These are phyloP conservation scores for Coemansia sp. DNA, from an alignment of 192 early-diverging fungal species.

Conservation along the genomic window DNA sequence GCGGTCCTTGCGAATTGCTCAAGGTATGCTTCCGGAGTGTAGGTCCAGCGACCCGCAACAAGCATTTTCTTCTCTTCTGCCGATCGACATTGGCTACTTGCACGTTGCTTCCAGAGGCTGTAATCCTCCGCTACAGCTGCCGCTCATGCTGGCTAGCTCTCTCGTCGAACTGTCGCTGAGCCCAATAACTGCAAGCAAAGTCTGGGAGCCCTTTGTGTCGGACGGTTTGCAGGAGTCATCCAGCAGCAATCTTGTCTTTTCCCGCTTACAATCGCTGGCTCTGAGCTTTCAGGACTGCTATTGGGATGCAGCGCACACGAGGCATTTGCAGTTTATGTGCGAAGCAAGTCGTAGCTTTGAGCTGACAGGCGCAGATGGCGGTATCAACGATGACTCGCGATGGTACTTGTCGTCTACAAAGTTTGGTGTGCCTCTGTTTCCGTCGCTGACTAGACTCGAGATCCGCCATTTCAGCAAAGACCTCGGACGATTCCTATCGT, in stretches of 20 bases:
- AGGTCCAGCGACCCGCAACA: too few relatives aligned
- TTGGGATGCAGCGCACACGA: too few relatives aligned
- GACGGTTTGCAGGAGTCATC: background rate
- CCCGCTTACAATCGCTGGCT: background rate
- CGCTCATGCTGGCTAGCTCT: background rate
- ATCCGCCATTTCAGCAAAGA: conserved; percentile 8
- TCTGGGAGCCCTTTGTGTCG: conserved; percentile 8
- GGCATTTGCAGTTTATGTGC: background rate
- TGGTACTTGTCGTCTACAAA: background rate
- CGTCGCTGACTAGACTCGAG: conserved; percentile 2
- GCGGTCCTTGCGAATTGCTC: background rate
- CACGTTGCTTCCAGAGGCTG: background rate
- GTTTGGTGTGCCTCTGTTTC: conserved; percentile 8
- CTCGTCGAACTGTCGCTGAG: conserved; percentile 15
- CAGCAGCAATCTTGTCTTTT: background rate
- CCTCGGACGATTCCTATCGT: background rate
- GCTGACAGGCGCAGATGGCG: background rate
- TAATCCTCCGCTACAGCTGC: background rate
- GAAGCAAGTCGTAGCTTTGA: background rate
- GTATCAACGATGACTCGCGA: background rate
- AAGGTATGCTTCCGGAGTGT: too few relatives aligned
- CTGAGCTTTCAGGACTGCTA: background rate
- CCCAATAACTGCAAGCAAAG: background rate
- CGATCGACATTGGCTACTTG: background rate
- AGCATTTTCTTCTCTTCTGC: too few relatives aligned